Base-by-base conservation (phyloP, 805 yeast species). In the Pichia californica region DNA sequence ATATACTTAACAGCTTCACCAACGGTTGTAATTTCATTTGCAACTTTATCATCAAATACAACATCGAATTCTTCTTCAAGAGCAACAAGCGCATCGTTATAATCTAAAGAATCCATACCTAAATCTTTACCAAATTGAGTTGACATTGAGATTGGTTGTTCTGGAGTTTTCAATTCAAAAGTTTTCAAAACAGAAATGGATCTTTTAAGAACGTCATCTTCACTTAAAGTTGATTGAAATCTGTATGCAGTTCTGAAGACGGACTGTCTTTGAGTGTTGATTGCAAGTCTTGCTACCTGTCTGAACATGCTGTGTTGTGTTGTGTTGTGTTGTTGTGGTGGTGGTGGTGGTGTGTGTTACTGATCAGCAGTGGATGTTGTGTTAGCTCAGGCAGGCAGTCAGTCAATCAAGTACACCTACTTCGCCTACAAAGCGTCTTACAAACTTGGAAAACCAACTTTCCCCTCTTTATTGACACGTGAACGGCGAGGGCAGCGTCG, bases 81-180 rank as follows among this genome's bases (percentile, higher is more conserved):
- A 45, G 96, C 96, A 66, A 93, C 95, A 56, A 93, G 76, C 44
- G 93, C 89, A 71, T 91, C 99, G 50, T 91, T 96, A 50, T 93
- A 84, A 61, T 91, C 99, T 53, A 91, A 75, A 9, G 96, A 86
- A 67, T 91, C 99, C 61, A 86, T 76, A n/a, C 89, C 91, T 54
- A 86, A 75, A 58, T 86, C 95, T 54, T 74, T 74, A 54, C 70
- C 71, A 63, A 77, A 77, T 46, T 75, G 70, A 30, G 81, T 68
- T 36, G 67, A 72, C 50, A 55, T 28, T 7, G 56, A 50, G 31
- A 66, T 63, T 30, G 55, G 47, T 28, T 52, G 55, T 13, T 53
- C 36, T 13, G 57, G 43, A 7, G 51, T 47, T 46, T 62, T 62
- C 37, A 59, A 48, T 37, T 62, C 63, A 54, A 81, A 78, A 27